These are phyloP conservation scores for Amborella trichopoda DNA, from an alignment of 164 flowering plant genomes.

Conservation along the genomic window DNA sequence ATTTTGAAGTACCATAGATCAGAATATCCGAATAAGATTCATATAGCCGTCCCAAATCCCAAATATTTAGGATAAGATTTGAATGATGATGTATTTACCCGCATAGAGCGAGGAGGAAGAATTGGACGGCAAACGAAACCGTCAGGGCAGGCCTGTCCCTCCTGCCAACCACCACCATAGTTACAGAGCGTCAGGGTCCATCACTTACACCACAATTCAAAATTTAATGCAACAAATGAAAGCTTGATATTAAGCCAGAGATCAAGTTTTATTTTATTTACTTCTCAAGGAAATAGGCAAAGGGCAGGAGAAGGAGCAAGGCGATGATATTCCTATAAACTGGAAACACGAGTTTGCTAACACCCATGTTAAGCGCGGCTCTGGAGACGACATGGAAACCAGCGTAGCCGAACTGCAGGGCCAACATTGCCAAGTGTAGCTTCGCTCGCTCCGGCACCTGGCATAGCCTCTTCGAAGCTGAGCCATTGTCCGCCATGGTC, in stretches of 20 bases:
- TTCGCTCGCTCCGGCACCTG: constrained; percentile 62
- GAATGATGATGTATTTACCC: no score
- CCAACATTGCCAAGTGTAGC: constrained; percentile 95
- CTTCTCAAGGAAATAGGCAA: constrained; percentile 95
- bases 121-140: constrained; percentile 54
- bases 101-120: constrained; percentile 77
- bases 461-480: constrained; percentile 29
- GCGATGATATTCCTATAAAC: constrained; percentile 95
- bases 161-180: no score
- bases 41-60: no score
- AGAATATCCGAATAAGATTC: no score
- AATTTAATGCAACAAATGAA: not conserved
- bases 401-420: constrained; percentile 98
- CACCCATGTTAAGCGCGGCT: constrained; percentile 95
- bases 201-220: no score
- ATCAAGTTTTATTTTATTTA: constrained; percentile 9
- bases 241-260: not conserved
- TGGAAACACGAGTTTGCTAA: constrained; percentile 86
- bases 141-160: constrained; percentile 80
- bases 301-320: constrained; percentile 70
- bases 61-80: no score
- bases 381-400: constrained; percentile 97
- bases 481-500: constrained; percentile 53
- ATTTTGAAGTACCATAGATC: no score
- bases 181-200: no score